A percentile compares a stretch with the other conserved stretches of the same genome.
Conservation (phyloP, 305 asterid genomes). For the Fraxinus albicans region DNA sequence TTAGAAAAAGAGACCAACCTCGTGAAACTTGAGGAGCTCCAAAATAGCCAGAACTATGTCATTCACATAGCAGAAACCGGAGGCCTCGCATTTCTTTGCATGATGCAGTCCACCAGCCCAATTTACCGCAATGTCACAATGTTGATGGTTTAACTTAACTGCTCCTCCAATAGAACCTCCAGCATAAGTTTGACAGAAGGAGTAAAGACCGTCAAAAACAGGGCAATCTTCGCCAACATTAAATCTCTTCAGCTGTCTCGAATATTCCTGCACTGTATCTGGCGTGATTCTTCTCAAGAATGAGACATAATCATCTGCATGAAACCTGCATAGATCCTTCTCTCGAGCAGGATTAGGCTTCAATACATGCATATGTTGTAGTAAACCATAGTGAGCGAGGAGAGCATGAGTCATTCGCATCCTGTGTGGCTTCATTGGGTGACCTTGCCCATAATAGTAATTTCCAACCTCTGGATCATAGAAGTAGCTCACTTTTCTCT, state of each 20-base stretch:
- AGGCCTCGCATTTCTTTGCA: background rate
- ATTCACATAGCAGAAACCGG: background rate
- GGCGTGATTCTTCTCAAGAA: background rate
- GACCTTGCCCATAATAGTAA: background rate
- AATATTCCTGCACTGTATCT: background rate
- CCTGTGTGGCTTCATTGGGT: conserved; percentile 3
- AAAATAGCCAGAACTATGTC: background rate
- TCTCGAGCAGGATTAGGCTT: conserved; percentile 2
- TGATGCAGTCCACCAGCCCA: conserved; percentile 1
- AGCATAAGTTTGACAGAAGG: background rate
- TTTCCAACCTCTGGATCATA: background rate
- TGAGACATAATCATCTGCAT: background rate
- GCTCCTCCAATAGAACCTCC: background rate
- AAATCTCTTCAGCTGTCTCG: background rate
- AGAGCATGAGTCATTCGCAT: conserved; percentile 3
- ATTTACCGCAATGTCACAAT: background rate
- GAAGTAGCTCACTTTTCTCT: background rate
- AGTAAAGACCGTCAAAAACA: background rate
- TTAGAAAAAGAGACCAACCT: background rate
- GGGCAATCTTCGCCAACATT: background rate
- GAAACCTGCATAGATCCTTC: background rate
- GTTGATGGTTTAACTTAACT: background rate
- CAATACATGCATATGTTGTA: background rate
- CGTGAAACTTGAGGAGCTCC: conserved; percentile 1
- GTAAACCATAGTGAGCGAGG: background rate